Conservation (phyloP, 2,329 filamentous ascomycete species). For the Plenodomus biglobosus region DNA sequence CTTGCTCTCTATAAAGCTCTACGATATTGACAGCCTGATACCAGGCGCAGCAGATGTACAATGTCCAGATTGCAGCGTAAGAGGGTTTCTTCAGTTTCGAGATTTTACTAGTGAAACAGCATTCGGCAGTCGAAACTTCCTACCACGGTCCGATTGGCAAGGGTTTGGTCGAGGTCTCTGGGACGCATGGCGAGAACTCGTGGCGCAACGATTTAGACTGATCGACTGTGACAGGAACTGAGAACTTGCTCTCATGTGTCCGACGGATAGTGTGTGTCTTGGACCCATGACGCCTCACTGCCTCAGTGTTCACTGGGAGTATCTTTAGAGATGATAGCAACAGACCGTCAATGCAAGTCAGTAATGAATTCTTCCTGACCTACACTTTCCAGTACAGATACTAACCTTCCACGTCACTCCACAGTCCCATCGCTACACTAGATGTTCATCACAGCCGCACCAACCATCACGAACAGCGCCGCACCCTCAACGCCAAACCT, state of each 20-base stretch:
- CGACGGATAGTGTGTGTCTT: not conserved
- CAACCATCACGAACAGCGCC: slow-evolving; percentile 23
- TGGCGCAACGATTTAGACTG: not conserved
- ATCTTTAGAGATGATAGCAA: not conserved
- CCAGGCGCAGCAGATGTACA: not conserved
- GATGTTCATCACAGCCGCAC: slow-evolving; percentile 22
- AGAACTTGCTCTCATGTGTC: no score
- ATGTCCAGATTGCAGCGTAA: not conserved
- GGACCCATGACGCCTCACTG: not conserved
- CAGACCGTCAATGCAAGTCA: not conserved
- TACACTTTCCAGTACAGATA: not conserved
- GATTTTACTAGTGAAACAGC: not conserved
- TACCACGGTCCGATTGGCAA: not conserved
- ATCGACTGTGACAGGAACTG: not conserved
- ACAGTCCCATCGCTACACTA: slow-evolving; percentile 8
- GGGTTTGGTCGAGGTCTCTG: not conserved
- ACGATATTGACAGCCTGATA: no score
- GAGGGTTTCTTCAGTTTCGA: not conserved
- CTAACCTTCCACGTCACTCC: not conserved
- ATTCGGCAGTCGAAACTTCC: not conserved
- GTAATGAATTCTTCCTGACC: not conserved
- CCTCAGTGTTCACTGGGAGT: no score
- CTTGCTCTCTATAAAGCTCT: no score
- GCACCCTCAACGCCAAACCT: slow-evolving; percentile 22
- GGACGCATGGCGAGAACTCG: no score